Conservation (phyloP, 1,139 yeast species). For the Taiozyma sp. region DNA sequence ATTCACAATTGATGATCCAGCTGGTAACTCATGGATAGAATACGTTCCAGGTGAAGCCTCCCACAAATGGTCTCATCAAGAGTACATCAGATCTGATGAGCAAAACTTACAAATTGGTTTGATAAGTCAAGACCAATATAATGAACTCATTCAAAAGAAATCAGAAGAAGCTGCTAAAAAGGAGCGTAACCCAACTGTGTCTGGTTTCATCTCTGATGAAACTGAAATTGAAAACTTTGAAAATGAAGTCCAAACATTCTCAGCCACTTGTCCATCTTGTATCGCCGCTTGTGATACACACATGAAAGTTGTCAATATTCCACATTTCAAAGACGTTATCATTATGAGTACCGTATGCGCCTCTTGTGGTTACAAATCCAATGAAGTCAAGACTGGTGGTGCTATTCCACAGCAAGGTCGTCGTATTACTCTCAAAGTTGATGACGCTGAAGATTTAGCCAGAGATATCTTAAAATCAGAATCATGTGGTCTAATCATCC, state of each 20-base stretch:
- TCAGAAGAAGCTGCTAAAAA: slow-evolving; percentile 31
- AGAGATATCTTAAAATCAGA: slow-evolving; percentile 94
- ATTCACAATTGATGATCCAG: slow-evolving; percentile 82
- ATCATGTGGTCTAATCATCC: slow-evolving; percentile 80
- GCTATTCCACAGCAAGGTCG: slow-evolving; percentile 86
- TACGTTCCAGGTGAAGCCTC: slow-evolving; percentile 82
- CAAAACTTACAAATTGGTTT: slow-evolving; percentile 88
- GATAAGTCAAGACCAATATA: slow-evolving; percentile 72
- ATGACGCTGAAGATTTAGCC: slow-evolving; percentile 90
- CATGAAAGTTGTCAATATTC: slow-evolving; percentile 95
- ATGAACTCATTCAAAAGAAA: slow-evolving; percentile 34
- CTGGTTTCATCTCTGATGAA: slow-evolving; percentile 59
- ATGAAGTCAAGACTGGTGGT: slow-evolving; percentile 98
- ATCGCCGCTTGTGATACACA: slow-evolving; percentile 78
- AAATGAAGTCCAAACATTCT: slow-evolving; percentile 89
- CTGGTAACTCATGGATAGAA: slow-evolving; percentile 98
- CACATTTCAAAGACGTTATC: slow-evolving; percentile 96
- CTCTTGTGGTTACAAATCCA: slow-evolving; percentile 91
- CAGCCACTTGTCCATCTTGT: slow-evolving; percentile 91
- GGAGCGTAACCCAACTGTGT: slow-evolving; percentile 44
- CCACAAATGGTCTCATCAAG: slow-evolving; percentile 86
- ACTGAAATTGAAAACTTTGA: slow-evolving; percentile 80
- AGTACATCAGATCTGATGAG: slow-evolving; percentile 81
- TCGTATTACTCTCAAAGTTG: slow-evolving; percentile 65
- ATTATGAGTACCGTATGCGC: slow-evolving; percentile 95